Evolutionary conservation across 257 asterid species (phyloP), one percentile per base, ranked within the genome.

Genomic region (Solanum neorickii): DNA sequence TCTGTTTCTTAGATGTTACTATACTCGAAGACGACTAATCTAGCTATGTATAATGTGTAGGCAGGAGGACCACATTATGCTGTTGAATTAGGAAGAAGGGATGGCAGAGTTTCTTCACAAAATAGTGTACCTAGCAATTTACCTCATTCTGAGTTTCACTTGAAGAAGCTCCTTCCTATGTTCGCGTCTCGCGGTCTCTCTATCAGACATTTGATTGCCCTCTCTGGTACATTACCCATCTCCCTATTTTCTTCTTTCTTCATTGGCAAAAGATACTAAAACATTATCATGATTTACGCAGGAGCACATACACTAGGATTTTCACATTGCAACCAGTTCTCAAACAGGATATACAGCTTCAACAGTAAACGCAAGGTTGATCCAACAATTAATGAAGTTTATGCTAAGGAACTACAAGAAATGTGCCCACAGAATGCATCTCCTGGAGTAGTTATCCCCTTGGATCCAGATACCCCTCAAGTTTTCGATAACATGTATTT

Each of bases 281-380:
- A 60, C 23, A 9, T 21, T 62, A 78, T 83, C 29, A 1, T 2
- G 7, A 13, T 46, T 80, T 47, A 60, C 29, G 35, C 83, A 95
- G 98, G 98, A 69, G 98, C 98, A 4, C 98, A 96, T 86, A 91
- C 99, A 15, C 80, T 96, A 27, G 98, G 98, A 9, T 94, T 94
- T 90, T 92, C 98, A 0, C 99, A 96, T 86, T 95, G 98, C 92
- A 76, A 83, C 88, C 91, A 94, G 9, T 92, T 96, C 91, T 86
- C 98, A 7, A 91, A 91, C 41, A 93, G 99, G 12, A 82, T 96
- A 11, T 93, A 93, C 92, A 94, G 89, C 82, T 95, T 94, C 89
- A 93, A 89, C 88, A 92, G 92, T 0, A 29, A 41, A 9, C 90
- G 39, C 66, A 87, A 91, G 46, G 89, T 90, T 27, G 98, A 94